Evolutionary conservation across 2,329 filamentous ascomycete species (phyloP), one percentile per base, ranked within the genome.

Genomic region (Plectosphaerella cucumerina): DNA sequence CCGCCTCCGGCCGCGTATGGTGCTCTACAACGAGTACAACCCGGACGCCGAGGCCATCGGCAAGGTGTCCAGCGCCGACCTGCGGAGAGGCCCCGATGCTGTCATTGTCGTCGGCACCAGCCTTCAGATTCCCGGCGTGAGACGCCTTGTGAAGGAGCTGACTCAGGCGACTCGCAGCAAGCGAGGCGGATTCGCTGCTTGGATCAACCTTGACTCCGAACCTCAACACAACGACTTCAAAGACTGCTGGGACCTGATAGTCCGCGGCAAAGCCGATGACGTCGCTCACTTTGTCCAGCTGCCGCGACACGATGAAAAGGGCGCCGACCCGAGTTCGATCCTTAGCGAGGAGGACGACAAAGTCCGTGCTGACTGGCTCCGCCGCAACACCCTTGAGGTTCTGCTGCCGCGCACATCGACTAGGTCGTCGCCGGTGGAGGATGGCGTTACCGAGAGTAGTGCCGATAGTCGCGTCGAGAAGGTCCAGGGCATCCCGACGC

Each of bases 21-120:
- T 97, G 5, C 79, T 99, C 10, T 99, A 99, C 74, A 97, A 97
- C 65, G 94, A 99, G 68, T 87, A 90, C 66, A 97, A 97, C 64
- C 94, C 94, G 0, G 94, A 99, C 58, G 90, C 94, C 59, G 93
- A 97, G 60, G 93, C 94, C 14, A 99, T 99, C 65, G 92, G 93
- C 42, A 89, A 89, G 20, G 92, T 96, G 39, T 90, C 92, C 48
- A 85, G 84, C 57, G 86, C 92, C 5, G 94, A 99, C 65, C 74
- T 97, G 52, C 87, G 90, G 54, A 82, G 86, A 41, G 81, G 91
- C 35, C 93, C 94, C 0, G 94, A 97, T 66, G 92, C 92, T 17
- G 81, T 99, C 22, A 85, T 99, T 58, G 94, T 99, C 23, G 94
- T 96, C 9, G 94, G 94, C 48, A 99, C 94, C 2, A 97, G 90